phyloP scores from a whole-genome alignment of 345 rosid species.

The Corchorus olitorius region DNA sequence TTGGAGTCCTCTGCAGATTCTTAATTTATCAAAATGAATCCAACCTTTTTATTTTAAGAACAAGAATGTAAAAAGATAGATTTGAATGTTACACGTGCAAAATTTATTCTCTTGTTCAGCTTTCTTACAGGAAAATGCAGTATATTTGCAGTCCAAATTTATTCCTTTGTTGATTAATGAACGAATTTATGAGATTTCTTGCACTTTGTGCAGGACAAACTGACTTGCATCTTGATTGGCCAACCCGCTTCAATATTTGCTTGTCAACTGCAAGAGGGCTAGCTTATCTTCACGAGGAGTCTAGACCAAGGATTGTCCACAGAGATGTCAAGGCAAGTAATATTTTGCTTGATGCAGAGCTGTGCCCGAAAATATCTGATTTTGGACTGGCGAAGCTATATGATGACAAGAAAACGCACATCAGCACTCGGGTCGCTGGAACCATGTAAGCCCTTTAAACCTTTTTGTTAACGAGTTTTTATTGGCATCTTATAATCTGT shows the following conservation, averaged over 20 bases:
- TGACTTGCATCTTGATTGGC: constrained; percentile 42
- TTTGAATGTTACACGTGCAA: background rate
- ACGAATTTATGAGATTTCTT: background rate
- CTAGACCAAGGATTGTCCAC: constrained; percentile 52
- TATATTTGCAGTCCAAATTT: background rate
- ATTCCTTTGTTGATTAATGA: background rate
- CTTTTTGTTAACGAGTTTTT: background rate
- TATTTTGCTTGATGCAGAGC: constrained; percentile 50
- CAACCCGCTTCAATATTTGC: constrained; percentile 44
- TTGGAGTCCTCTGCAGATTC: no score
- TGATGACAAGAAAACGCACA: constrained; percentile 53
- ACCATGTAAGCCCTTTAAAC: constrained; percentile 39
- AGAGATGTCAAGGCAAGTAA: constrained; percentile 64
- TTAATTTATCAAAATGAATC: background rate
- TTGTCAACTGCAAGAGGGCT: constrained; percentile 51
- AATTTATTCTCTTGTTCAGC: background rate
- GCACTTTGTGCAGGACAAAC: constrained; percentile 22
- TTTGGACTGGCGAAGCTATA: constrained; percentile 67
- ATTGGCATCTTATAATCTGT: background rate
- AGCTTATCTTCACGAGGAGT: constrained; percentile 57
- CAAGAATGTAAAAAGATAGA: background rate
- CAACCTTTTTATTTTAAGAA: background rate
- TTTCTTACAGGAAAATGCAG: background rate
- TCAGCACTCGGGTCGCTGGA: constrained; percentile 59
- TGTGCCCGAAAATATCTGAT: constrained; percentile 58